These are phyloP conservation scores for Rhizomucor miehei DNA, from an alignment of 371 early-diverging fungal species.

Conservation along the genomic window DNA sequence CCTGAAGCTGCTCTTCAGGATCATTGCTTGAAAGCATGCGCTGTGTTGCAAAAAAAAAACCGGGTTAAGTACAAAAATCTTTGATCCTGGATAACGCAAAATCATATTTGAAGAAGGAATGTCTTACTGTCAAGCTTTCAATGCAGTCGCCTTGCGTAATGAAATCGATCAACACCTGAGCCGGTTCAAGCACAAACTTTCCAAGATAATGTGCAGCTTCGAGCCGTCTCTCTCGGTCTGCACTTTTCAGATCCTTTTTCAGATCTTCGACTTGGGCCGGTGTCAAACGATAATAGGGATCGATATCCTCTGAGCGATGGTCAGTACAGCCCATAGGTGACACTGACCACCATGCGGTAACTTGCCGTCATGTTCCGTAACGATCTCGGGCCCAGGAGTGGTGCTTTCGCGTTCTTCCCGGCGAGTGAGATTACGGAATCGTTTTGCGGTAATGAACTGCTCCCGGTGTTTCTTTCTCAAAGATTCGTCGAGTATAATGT, in stretches of 20 bases:
- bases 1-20: constrained; percentile 60
- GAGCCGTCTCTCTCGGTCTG: constrained; percentile 26
- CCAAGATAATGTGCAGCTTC: constrained; percentile 41
- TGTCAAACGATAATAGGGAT: constrained; percentile 19
- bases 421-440: constrained; percentile 42
- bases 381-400: constrained; percentile 16
- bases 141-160: constrained; percentile 48
- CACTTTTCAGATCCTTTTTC: constrained; percentile 28
- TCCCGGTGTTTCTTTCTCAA: constrained; percentile 52
- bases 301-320: constrained; percentile 16
- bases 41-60: constrained; percentile 5
- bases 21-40: constrained; percentile 36
- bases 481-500: constrained; percentile 40
- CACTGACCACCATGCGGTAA: background rate
- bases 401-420: constrained; percentile 22
- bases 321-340: too few species aligned
- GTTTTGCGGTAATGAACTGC: constrained; percentile 52
- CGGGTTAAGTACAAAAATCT: background rate
- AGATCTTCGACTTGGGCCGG: constrained; percentile 13
- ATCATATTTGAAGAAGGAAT: background rate
- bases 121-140: constrained; percentile 39
- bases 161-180: constrained; percentile 44
- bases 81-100: too few species aligned
- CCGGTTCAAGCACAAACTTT: constrained; percentile 46
- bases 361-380: constrained; percentile 27